Conservation (phyloP, 768 basidiomycete genomes). For the Porphyrellus cyaneotinctus region DNA sequence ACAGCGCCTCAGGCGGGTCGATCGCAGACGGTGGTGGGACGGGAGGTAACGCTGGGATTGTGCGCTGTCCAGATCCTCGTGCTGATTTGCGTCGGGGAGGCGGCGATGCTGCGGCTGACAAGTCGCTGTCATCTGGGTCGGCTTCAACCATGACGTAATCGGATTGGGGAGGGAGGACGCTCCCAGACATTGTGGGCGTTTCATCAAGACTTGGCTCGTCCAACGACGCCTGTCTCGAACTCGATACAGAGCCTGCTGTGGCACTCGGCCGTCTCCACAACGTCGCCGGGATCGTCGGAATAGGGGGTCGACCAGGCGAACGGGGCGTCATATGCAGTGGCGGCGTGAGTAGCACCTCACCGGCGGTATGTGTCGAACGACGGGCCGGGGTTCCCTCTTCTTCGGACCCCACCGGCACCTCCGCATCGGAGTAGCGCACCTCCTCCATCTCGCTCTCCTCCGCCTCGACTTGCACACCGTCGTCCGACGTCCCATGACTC, state of each 20-base stretch:
- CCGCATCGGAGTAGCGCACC: constrained; percentile 53
- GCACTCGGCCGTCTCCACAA: constrained; percentile 38
- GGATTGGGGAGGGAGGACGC: constrained; percentile 29
- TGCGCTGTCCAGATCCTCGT: constrained; percentile 22
- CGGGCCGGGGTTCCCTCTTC: constrained; percentile 48
- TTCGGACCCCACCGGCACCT: constrained; percentile 28
- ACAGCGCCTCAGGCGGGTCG: constrained; percentile 31
- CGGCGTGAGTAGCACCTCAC: constrained; percentile 40
- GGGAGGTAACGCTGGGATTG: constrained; percentile 27
- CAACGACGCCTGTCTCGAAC: constrained; percentile 38
- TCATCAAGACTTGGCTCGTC: constrained; percentile 22
- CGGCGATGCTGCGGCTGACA: constrained; percentile 17
- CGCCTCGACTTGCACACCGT: constrained; percentile 60
- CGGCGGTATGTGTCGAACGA: constrained; percentile 25
- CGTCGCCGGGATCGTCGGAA: constrained; percentile 33
- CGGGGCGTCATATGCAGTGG: constrained; percentile 39
- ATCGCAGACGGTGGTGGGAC: constrained; percentile 38
- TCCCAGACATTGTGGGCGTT: constrained; percentile 5
- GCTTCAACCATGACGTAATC: constrained; percentile 68
- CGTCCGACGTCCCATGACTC: constrained; percentile 46
- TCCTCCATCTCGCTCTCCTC: constrained; percentile 76
- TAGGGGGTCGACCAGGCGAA: constrained; percentile 35
- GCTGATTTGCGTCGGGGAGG: constrained; percentile 41
- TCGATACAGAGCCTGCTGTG: constrained; percentile 27
- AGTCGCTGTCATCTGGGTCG: constrained; percentile 33